Conservation (phyloP, 1,139 yeast genomes). For the Diutina sp. region DNA sequence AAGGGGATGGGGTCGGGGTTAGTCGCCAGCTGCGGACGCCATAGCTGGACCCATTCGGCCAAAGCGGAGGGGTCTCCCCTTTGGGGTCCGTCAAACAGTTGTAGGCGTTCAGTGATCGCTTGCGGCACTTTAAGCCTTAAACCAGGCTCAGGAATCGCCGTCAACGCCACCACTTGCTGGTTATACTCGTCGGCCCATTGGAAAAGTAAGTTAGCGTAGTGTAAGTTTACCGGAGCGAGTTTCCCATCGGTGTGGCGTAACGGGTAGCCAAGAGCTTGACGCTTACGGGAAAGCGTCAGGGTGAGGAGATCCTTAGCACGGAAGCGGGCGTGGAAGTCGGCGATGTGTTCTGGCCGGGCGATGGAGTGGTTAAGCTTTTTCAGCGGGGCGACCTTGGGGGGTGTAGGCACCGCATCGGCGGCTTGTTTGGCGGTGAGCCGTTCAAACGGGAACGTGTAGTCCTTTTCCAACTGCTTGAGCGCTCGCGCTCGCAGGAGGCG, state of each 20-base stretch:
- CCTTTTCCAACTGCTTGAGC: neutral
- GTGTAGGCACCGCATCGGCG: neutral
- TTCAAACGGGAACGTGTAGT: slow-evolving; percentile 1
- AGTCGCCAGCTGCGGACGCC: neutral
- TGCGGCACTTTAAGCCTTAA: neutral
- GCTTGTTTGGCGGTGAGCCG: neutral
- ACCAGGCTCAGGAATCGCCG: neutral
- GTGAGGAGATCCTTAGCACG: neutral
- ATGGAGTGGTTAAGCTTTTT: neutral
- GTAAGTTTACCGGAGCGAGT: neutral
- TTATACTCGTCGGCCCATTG: neutral
- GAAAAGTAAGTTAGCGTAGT: neutral
- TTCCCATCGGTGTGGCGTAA: neutral
- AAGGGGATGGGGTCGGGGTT: neutral
- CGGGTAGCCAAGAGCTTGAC: neutral
- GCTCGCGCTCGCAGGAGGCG: neutral
- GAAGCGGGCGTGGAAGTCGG: neutral
- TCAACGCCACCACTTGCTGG: neutral
- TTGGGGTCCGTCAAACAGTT: neutral
- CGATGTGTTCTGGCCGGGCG: neutral
- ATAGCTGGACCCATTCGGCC: neutral
- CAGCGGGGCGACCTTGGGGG: neutral
- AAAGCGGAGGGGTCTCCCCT: neutral
- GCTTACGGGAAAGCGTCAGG: neutral
- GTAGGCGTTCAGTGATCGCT: neutral